Conservation (phyloP, 202 grass and related monocot genomes). For the Dendrocalamus latiflorus region DNA sequence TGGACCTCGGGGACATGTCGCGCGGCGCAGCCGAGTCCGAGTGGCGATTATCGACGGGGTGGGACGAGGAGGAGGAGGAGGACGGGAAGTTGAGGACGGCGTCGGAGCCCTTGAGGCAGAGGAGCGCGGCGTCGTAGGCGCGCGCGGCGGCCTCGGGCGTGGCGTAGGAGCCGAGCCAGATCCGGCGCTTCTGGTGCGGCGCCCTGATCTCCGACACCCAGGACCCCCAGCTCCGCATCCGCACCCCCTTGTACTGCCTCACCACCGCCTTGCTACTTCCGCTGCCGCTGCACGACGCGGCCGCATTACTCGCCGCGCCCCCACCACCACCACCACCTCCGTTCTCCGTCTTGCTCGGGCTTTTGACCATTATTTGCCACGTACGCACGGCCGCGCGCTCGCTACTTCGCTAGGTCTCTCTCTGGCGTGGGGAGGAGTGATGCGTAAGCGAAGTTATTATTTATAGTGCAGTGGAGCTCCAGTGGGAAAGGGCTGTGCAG, state of each 20-base stretch:
- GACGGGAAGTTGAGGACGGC: constrained; percentile 68
- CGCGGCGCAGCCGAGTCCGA: not conserved
- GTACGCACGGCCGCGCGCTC: not conserved
- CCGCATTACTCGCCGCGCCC: not conserved
- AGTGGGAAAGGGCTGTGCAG: too few species aligned
- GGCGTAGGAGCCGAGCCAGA: constrained; percentile 78
- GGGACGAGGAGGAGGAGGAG: not conserved
- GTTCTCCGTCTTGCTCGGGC: constrained; percentile 15
- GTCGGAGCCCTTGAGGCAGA: constrained; percentile 57
- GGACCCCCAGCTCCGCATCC: constrained; percentile 81
- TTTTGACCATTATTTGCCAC: constrained; percentile 34
- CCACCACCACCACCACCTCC: not conserved
- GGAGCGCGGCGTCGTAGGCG: constrained; percentile 61
- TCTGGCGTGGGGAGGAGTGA: not conserved
- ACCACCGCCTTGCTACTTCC: not conserved
- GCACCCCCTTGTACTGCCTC: constrained; percentile 65
- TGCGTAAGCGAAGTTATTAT: not conserved
- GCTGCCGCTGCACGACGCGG: not conserved
- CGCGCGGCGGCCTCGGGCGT: constrained; percentile 50
- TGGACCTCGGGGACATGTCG: constrained; percentile 61
- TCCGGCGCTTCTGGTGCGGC: constrained; percentile 71
- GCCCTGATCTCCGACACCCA: constrained; percentile 85
- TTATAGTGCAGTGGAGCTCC: not conserved
- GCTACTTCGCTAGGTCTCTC: not conserved
- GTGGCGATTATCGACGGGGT: not conserved